These are phyloP conservation scores for Fraxinus ornus DNA, from an alignment of 305 asterid species.

Conservation along the genomic window DNA sequence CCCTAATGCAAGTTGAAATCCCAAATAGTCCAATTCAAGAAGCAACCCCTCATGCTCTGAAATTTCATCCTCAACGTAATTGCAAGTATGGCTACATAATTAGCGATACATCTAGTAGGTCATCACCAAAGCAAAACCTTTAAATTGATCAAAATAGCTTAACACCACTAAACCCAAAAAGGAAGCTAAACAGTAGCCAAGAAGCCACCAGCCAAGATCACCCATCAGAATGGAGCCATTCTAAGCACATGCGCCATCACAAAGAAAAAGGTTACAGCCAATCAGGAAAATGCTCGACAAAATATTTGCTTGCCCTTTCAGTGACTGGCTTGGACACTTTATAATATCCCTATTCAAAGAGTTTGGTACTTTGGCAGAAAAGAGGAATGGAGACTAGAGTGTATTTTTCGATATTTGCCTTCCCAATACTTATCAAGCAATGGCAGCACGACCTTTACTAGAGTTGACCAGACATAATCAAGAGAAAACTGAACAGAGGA, in stretches of 20 bases:
- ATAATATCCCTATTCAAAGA: background rate
- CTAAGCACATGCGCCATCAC: background rate
- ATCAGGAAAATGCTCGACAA: background rate
- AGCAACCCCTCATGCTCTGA: background rate
- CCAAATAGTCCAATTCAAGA: background rate
- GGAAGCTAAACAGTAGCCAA: background rate
- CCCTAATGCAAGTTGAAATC: background rate
- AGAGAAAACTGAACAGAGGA: background rate
- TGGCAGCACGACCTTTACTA: background rate
- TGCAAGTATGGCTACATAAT: background rate
- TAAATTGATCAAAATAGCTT: background rate
- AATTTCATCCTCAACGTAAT: background rate
- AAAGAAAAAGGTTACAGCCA: background rate
- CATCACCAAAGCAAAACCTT: background rate
- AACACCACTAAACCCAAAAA: background rate
- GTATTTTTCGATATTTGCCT: background rate
- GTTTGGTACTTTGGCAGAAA: background rate
- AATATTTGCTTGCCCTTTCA: background rate
- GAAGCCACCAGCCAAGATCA: background rate
- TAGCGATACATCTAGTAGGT: background rate
- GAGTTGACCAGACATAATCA: background rate
- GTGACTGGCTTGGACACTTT: background rate
- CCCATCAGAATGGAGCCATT: background rate
- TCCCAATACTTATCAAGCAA: background rate
- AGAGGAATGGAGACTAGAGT: background rate